Evolutionary conservation across 495 filamentous ascomycete species (phyloP), one percentile per base, ranked within the genome.

Genomic region (Neurospora sp.): DNA sequence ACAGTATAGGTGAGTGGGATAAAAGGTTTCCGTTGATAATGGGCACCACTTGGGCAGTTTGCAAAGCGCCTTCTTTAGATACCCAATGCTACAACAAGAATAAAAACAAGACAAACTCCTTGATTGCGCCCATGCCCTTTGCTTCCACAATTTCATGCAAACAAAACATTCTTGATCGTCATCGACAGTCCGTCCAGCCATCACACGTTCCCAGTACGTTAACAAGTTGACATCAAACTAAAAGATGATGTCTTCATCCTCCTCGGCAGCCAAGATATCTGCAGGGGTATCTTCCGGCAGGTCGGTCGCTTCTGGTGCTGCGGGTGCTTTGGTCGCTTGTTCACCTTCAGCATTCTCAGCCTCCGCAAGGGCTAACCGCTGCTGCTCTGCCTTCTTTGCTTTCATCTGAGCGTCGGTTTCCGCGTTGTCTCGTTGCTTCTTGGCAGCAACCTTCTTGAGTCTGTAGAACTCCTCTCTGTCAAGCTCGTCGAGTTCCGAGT

Each of bases 381-480:
- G 66, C 78, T 69, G 78, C 1, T 77, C 85, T 76, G 87, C 86
- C 71, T 84, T 88, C 79, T 87, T 88, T 10, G 82, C 82, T 72
- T 88, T 86, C 81, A 92, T 90, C 80, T 94, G 91, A 53, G 90
- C 90, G 74, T 94, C 92, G 69, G 88, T 88, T 11, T 87, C 90
- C 3, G 91, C 92, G 20, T 80, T 90, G 71, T 97, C 94, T 76
- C 93, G 84, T 79, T 96, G 92, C 79, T 99, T 99, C 84, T 98
- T 98, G 78, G 87, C 88, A n/a, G 93, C 93, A 31, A 97, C 95
- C 86, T 99, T 99, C 86, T 98, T 99, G 77, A 99, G 84, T 70
- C 96, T 89, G 82, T 97, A 99, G 83, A 99, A 99, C 78, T 99
- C 96, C 81, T 99, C 96, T 84, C 96, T 88, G 85, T 99, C 96